Evolutionary conservation across 2,329 filamentous ascomycete species (phyloP), one percentile per base, ranked within the genome.

Genomic region (Cladosporium sp.): DNA sequence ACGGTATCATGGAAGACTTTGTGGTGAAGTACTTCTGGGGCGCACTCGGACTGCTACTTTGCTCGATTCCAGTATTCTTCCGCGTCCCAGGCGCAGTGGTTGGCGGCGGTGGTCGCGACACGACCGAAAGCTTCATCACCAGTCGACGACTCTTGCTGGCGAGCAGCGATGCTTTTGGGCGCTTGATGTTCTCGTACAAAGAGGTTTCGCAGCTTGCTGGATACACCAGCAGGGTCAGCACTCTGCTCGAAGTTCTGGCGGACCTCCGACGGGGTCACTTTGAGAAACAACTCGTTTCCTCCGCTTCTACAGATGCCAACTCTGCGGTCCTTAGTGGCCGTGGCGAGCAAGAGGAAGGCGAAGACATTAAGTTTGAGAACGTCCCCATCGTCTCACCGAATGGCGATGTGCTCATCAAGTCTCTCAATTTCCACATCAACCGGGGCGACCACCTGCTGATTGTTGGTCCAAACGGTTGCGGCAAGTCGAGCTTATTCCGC

Each of bases 21-120:
- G 92, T 98, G 65, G 97, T 99, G 79, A 99, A 99, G 79, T 99
- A 99, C 77, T 95, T 98, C 79, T 99, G 95, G 95, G 95, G 95
- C 48, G 94, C 95, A 2, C 79, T 99, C 51, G 95, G 95, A 1
- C 84, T 99, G 69, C 79, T 97, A 69, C 88, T 99, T 11, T 99
- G 95, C 82, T 96, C 92, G 77, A 89, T 97, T 0, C 95, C 95
- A 0, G 94, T 98, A 2, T 99, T 99, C 78, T 91, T 99, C 83
- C 94, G 94, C 78, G 83, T 87, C 69, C 72, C 73, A 7, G 70
- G 70, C 8, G 69, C 70, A n/a, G 56, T 65, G 16, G 65, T 63
- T 5, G 68, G 67, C 14, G 36, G 34, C 6, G 67, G 66, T 23
- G 70, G 70, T 1, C 54, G 56, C 13, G 69, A 76, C 62, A 59